These are phyloP conservation scores for Protomyces gravidus DNA, from an alignment of 1,139 yeast genomes.

Conservation along the genomic window DNA sequence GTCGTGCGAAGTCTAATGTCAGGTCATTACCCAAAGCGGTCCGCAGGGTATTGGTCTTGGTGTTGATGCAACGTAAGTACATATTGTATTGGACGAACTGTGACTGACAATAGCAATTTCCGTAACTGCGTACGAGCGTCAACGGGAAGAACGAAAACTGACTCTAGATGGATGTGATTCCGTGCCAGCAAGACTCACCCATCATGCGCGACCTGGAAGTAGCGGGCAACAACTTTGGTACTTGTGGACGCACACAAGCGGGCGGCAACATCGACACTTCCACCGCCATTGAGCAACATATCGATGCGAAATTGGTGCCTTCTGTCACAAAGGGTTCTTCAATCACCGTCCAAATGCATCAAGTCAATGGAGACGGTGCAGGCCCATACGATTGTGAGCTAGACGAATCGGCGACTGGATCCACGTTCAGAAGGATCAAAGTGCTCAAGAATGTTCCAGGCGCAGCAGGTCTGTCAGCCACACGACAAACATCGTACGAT, in stretches of 20 bases:
- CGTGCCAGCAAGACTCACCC: constrained; percentile 27
- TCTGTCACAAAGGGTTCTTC: constrained; percentile 20
- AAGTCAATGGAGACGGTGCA: constrained; percentile 26
- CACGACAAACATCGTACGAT: constrained; percentile 22
- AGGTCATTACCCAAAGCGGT: constrained; percentile 7
- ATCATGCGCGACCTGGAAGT: constrained; percentile 26
- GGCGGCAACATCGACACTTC: constrained; percentile 27
- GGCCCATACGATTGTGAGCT: constrained; percentile 20
- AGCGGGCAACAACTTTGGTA: constrained; percentile 23
- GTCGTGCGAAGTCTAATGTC: background rate
- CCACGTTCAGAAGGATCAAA: constrained; percentile 3
- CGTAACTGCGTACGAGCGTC: constrained; percentile 7
- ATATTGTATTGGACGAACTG: background rate
- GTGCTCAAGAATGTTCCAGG: constrained; percentile 25
- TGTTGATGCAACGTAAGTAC: constrained; percentile 10
- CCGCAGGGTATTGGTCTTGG: constrained; percentile 24
- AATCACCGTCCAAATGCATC: constrained; percentile 21
- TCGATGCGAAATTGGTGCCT: constrained; percentile 23
- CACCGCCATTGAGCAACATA: constrained; percentile 23
- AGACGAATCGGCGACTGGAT: constrained; percentile 16
- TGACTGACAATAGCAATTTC: constrained; percentile 2
- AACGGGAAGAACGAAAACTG: background rate
- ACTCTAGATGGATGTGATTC: constrained; percentile 22
- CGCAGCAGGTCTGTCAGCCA: constrained; percentile 25
- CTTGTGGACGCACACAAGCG: constrained; percentile 25